phyloP scores from a whole-genome alignment of 2,329 filamentous ascomycete genomes.

The Alternaria brassicae region DNA sequence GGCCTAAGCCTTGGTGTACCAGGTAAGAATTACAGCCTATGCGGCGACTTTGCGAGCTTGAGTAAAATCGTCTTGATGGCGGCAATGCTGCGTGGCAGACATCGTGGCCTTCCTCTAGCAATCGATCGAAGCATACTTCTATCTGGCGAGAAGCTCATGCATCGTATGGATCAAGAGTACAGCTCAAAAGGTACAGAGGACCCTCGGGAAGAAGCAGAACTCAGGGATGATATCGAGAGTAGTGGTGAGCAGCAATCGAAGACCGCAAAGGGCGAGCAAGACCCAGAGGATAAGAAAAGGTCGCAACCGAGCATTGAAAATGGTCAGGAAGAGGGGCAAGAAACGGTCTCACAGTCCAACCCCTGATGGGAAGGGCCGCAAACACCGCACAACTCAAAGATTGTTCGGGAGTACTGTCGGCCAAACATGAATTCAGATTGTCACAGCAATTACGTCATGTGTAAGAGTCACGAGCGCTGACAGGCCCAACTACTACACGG shows the following conservation, averaged over 20 bases:
- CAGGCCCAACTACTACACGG: not conserved
- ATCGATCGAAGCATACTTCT: constrained; percentile 43
- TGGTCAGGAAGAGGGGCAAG: not conserved
- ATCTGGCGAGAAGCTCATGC: constrained; percentile 45
- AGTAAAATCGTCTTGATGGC: constrained; percentile 66
- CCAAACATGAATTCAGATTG: not conserved
- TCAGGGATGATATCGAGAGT: constrained; percentile 23
- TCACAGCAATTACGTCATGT: constrained; percentile 1
- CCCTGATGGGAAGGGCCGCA: constrained; percentile 8
- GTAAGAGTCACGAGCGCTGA: not conserved
- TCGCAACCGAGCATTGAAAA: constrained; percentile 5
- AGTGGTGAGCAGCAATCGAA: constrained; percentile 17
- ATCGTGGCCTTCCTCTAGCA: constrained; percentile 40
- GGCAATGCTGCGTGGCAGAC: constrained; percentile 59
- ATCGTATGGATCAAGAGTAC: constrained; percentile 43
- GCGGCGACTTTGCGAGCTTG: constrained; percentile 61
- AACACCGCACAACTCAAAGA: not conserved
- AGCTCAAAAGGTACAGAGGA: constrained; percentile 23
- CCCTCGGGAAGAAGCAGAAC: constrained; percentile 23
- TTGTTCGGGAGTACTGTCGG: constrained; percentile 7
- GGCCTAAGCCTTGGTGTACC: constrained; percentile 66
- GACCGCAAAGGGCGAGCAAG: constrained; percentile 20
- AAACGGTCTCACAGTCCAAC: constrained; percentile 3
- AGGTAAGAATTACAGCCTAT: constrained; percentile 62
- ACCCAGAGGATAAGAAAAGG: constrained; percentile 15